Conservation (phyloP, 306 rosid species). For the Trifolium subterraneum region DNA sequence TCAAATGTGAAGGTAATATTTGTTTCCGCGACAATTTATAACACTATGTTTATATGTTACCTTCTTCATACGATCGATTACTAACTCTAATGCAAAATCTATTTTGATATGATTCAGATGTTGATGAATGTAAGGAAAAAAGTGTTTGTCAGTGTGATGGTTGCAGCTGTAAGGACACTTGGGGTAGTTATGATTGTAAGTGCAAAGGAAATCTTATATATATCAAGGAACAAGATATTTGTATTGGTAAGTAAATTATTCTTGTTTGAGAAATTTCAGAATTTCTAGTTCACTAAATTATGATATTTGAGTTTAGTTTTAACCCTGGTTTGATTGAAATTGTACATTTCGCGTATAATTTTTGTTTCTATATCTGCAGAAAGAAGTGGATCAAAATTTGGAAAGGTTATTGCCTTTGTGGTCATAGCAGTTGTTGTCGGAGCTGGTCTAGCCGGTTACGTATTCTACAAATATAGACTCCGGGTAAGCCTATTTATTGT, state of each 20-base stretch:
- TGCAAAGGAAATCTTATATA: constrained; percentile 61
- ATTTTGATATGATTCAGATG: constrained; percentile 46
- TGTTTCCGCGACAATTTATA: constrained; percentile 11
- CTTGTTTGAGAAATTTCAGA: constrained; percentile 9
- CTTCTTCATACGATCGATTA: constrained; percentile 11
- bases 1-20: constrained; percentile 68
- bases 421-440: constrained; percentile 67
- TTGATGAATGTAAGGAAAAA: constrained; percentile 55
- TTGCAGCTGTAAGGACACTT: constrained; percentile 56
- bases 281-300: neutral
- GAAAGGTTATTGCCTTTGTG: constrained; percentile 57
- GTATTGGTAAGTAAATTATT: constrained; percentile 51
- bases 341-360: neutral
- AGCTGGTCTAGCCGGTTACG: constrained; percentile 69
- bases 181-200: constrained; percentile 61
- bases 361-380: constrained; percentile 54
- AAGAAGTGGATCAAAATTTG: constrained; percentile 66
- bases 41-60: neutral
- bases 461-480: constrained; percentile 95
- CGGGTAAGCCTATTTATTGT: constrained; percentile 60
- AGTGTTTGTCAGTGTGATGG: constrained; percentile 59
- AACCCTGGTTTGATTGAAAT: too few relatives aligned
- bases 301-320: too few relatives aligned
- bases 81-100: neutral
- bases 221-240: constrained; percentile 56